These are phyloP conservation scores for Xerocomus nothofagi DNA, from an alignment of 1,284 basidiomycete genomes.

Conservation along the genomic window DNA sequence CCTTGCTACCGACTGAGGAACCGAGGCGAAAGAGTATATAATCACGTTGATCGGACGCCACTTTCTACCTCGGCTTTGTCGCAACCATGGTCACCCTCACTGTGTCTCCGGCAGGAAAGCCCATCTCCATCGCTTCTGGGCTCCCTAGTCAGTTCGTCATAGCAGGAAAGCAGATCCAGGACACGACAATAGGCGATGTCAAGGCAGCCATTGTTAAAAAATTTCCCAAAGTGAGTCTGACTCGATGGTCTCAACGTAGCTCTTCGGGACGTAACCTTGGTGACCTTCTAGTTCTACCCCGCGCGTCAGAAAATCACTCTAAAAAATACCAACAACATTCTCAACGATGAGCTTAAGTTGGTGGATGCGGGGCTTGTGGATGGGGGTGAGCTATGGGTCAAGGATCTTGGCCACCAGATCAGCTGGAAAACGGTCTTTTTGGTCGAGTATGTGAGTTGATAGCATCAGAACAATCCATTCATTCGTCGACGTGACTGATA, in stretches of 20 bases:
- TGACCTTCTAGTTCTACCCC: conserved; percentile 54
- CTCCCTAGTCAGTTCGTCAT: conserved; percentile 62
- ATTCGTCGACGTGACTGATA: conserved; percentile 5
- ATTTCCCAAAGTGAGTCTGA: conserved; percentile 53
- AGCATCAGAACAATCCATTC: no score
- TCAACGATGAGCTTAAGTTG: conserved; percentile 65
- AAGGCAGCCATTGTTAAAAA: conserved; percentile 58
- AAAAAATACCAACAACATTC: conserved; percentile 52
- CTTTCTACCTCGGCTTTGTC: neutral
- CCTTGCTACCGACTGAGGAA: no score
- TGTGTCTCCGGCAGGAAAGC: conserved; percentile 48
- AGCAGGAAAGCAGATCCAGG: conserved; percentile 42
- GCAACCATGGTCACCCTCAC: conserved; percentile 58
- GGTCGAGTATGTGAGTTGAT: conserved; percentile 81
- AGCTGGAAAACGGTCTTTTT: conserved; percentile 86
- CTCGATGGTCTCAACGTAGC: neutral
- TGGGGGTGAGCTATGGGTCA: conserved; percentile 67
- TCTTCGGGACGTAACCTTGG: neutral
- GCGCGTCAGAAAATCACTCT: conserved; percentile 74
- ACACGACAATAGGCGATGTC: conserved; percentile 57
- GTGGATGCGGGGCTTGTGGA: conserved; percentile 55
- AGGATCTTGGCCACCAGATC: conserved; percentile 88
- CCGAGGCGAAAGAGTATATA: no score
- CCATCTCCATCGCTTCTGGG: conserved; percentile 46
- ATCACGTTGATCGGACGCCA: no score